Evolutionary conservation across 1,284 basidiomycete species (phyloP).

Genomic region (Trichosporon coremiiforme): DNA sequence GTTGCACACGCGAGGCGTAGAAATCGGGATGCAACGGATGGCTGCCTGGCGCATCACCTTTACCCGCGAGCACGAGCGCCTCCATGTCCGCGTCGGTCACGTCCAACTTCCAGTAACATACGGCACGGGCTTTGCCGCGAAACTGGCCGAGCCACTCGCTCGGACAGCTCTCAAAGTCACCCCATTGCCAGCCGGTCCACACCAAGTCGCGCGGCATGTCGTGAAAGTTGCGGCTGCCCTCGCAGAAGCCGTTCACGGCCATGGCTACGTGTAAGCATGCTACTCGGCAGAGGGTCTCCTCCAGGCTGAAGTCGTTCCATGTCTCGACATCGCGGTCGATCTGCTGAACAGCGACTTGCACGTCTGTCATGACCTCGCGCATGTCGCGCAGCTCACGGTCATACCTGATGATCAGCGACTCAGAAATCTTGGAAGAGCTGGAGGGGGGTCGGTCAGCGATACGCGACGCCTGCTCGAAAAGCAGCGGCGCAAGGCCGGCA

Average conservation of each 20-base stretch:
- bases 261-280: neutral
- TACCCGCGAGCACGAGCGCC: neutral
- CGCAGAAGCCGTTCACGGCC: neutral
- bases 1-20: neutral
- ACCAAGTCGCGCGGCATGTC: neutral
- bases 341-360: neutral
- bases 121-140: neutral
- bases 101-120: constrained; percentile 1
- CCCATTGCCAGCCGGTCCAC: neutral
- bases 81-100: constrained; percentile 1
- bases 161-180: neutral
- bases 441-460: neutral
- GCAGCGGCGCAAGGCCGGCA: constrained; percentile 1
- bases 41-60: neutral
- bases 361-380: neutral
- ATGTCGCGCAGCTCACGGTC: neutral
- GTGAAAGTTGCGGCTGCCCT: neutral
- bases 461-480: neutral
- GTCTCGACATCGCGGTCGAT: neutral
- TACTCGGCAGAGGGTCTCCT: neutral
- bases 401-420: neutral
- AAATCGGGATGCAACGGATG: constrained; percentile 21
- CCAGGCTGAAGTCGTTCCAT: neutral
- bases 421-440: neutral
- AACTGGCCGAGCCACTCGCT: neutral